These are phyloP conservation scores for Lycium barbarum DNA, from an alignment of 257 asterid genomes.

Conservation along the genomic window DNA sequence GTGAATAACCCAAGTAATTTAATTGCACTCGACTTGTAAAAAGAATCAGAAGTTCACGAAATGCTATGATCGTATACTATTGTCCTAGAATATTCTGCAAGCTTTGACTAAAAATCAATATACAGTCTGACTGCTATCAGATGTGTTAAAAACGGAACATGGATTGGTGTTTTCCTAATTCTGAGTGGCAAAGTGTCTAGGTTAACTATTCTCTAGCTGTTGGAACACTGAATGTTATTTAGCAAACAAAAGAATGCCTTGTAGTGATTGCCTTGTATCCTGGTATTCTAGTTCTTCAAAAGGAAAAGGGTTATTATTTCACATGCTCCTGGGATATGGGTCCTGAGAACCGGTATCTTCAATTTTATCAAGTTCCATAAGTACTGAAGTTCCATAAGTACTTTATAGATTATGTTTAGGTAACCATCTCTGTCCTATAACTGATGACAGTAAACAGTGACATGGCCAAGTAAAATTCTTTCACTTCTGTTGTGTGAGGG, in stretches of 20 bases:
- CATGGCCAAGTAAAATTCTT: background rate
- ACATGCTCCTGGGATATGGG: background rate
- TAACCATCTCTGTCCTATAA: background rate
- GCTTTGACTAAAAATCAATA: background rate
- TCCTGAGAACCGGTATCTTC: background rate
- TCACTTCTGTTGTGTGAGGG: background rate
- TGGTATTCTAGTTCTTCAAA: background rate
- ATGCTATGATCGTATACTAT: background rate
- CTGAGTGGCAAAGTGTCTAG: conserved; percentile 5
- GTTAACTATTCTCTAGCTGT: background rate
- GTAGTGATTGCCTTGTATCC: background rate
- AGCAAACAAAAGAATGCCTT: background rate
- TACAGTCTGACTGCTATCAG: background rate
- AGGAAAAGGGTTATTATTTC: background rate
- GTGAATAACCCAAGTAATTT: background rate
- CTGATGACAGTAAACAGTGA: background rate
- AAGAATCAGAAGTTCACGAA: background rate
- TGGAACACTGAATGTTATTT: conserved; percentile 6
- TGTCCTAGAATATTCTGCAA: conserved; percentile 13
- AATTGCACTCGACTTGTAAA: background rate
- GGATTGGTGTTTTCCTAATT: background rate
- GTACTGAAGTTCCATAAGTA: conserved; percentile 2
- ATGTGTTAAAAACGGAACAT: background rate
- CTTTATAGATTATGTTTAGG: conserved; percentile 4
- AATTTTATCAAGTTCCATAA: background rate